These are phyloP conservation scores for Capronia americana DNA, from an alignment of 2,329 filamentous ascomycete genomes.

Conservation along the genomic window DNA sequence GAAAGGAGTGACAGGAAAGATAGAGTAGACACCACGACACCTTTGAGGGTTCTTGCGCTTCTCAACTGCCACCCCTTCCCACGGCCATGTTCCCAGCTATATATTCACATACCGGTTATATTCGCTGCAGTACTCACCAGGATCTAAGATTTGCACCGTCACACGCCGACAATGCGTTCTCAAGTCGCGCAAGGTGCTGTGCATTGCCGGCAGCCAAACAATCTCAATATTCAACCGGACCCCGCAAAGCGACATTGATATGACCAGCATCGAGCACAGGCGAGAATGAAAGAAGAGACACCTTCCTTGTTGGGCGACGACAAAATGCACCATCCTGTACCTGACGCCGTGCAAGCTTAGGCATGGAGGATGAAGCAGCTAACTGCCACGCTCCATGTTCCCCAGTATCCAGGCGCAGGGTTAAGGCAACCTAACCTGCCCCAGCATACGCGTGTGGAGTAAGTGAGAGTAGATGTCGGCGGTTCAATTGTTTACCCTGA, in stretches of 20 bases:
- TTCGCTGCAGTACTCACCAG: constrained; percentile 14
- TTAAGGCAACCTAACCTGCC: constrained; percentile 3
- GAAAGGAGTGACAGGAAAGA: constrained; percentile 6
- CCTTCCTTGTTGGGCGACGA: constrained; percentile 26
- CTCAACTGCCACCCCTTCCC: neutral
- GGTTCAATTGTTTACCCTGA: constrained; percentile 7
- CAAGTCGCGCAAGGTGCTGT: neutral
- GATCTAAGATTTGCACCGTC: constrained; percentile 20
- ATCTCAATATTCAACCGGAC: constrained; percentile 29
- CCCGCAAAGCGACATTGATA: constrained; percentile 14
- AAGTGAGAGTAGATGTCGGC: neutral
- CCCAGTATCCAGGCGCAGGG: constrained; percentile 3
- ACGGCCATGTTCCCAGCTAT: constrained; percentile 10
- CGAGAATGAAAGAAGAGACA: constrained; percentile 7
- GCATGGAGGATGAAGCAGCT: constrained; percentile 9
- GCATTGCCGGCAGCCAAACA: constrained; percentile 10
- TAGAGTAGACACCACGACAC: neutral
- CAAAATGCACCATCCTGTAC: constrained; percentile 11
- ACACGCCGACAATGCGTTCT: neutral
- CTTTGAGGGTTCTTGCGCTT: constrained; percentile 1
- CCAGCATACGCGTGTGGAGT: neutral
- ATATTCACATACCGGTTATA: constrained; percentile 21
- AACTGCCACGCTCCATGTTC: constrained; percentile 1
- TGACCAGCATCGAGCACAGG: constrained; percentile 12
- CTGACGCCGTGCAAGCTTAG: neutral